These are phyloP conservation scores for Thalia dealbata DNA, from an alignment of 176 grass and related monocot species.

Conservation along the genomic window DNA sequence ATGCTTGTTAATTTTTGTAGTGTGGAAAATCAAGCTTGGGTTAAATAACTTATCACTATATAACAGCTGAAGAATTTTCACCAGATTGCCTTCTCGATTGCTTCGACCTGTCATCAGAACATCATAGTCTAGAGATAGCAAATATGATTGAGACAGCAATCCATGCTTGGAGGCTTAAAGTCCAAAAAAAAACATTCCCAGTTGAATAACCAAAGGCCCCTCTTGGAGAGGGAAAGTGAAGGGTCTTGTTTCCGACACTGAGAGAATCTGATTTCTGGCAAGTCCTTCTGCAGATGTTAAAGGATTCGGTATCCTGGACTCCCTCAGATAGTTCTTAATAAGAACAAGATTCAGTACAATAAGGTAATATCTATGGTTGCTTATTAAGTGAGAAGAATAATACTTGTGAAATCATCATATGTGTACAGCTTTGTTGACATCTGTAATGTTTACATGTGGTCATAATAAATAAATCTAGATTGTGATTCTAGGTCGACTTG, in stretches of 20 bases:
- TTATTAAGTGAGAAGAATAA: not conserved
- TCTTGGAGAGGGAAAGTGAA: conserved; percentile 92
- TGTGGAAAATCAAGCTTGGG: conserved; percentile 82
- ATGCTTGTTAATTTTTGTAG: conserved; percentile 29
- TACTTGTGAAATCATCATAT: not conserved
- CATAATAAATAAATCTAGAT: not conserved
- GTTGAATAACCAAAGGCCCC: conserved; percentile 44
- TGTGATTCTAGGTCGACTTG: no score
- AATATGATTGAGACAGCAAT: conserved; percentile 86
- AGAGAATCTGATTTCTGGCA: conserved; percentile 51
- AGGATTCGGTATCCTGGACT: conserved; percentile 65
- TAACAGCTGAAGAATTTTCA: conserved; percentile 85
- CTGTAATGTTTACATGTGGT: not conserved
- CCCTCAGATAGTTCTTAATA: conserved; percentile 80
- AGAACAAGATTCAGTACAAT: conserved; percentile 98
- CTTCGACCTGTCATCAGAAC: conserved; percentile 85
- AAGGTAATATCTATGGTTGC: conserved; percentile 74
- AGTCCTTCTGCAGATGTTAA: conserved; percentile 70
- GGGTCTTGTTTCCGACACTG: conserved; percentile 53
- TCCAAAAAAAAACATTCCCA: conserved; percentile 53
- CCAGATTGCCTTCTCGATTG: conserved; percentile 88
- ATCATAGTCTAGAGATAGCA: conserved; percentile 80
- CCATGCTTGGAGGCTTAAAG: conserved; percentile 78
- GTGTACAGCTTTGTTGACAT: not conserved
- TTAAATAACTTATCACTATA: conserved; percentile 84